Base-by-base conservation (phyloP, 192 early-diverging fungal genomes). In the Gryganskiella cystojenkinii region DNA sequence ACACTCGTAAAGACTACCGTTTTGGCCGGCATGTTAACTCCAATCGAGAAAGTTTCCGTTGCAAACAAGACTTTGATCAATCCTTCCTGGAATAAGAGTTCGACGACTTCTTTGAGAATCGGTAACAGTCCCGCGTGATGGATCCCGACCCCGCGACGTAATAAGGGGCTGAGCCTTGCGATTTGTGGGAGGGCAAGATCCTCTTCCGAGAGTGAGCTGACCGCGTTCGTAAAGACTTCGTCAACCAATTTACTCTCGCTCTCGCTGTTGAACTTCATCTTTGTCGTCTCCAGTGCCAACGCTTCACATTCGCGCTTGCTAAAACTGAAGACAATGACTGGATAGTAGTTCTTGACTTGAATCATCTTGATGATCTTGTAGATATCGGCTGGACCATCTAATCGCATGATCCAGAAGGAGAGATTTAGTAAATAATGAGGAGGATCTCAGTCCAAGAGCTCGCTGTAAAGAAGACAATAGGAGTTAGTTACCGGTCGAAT, bases 21-120 rank as follows among this genome's bases (percentile, higher is more conserved):
- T 60, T 94, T 95, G 61, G 96, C 95, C 10, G 96, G 96, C 96
- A 98, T 98, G 84, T 98, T 98, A 35, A 98, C 84, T 6, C 96
- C 96, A 61, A 98, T 98, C 35, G 96, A 94, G 70, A 98, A 98
- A 1, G 96, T 98, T 82, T 98, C 96, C 9, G 96, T 98, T 20
- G 96, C 96, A 89, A 98, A 98, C 49, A 98, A 79, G 15, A 94
- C 93, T 79, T 98, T 98, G 33, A 98, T 74, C 66, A 98, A 70
- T 4, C 94, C 94, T 80, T 96, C 95, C 71, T 96, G 95, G 80
- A 98, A 98, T 55, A 98, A 80, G 72, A 98, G 93, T 81, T 98
- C 96, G 37, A 96, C 94, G 15, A 94, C 91, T 79, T 98, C 96
- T 78, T 98, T 98, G 50, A 98, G 81, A 60, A 98, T 95, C 13